A percentile compares a stretch with the other conserved stretches of the same genome.
These are phyloP conservation scores for Hymenoscyphus fructigenus DNA, from an alignment of 2,329 filamentous ascomycete species.

Conservation along the genomic window DNA sequence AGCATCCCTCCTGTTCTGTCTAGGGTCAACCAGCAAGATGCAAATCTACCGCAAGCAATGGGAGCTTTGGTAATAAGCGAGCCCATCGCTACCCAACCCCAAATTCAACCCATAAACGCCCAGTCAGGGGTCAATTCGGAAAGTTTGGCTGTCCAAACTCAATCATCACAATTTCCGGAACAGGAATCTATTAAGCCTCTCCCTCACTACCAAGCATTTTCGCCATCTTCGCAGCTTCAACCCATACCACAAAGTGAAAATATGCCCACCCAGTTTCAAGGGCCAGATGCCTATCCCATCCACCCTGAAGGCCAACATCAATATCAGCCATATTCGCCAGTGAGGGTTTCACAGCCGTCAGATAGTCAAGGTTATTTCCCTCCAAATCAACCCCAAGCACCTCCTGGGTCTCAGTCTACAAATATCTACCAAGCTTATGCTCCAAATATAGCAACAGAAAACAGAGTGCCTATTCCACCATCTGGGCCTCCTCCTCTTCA, in stretches of 20 bases:
- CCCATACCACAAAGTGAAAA: not conserved
- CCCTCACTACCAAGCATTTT: not conserved
- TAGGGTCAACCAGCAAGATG: not conserved
- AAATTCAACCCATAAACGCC: not conserved
- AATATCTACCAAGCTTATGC: not conserved
- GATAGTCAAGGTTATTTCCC: not conserved
- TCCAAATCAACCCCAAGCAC: not conserved
- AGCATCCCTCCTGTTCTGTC: not conserved
- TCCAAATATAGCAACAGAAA: not conserved
- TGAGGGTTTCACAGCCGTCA: not conserved
- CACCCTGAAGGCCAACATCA: not conserved
- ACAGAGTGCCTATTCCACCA: conserved; percentile 2
- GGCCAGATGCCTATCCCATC: not conserved
- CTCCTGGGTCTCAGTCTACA: not conserved
- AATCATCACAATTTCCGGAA: not conserved
- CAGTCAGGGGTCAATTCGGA: not conserved
- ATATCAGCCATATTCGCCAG: conserved; percentile 8
- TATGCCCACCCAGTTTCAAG: not conserved
- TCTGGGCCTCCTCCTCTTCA: not conserved
- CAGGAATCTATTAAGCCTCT: not conserved
- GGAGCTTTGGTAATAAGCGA: not conserved
- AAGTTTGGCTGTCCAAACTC: not conserved
- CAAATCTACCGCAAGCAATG: not conserved
- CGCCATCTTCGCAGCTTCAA: not conserved
- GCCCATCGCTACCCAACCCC: not conserved